phyloP scores from a whole-genome alignment of 2,329 filamentous ascomycete species.

The Anisogramma anomala region DNA sequence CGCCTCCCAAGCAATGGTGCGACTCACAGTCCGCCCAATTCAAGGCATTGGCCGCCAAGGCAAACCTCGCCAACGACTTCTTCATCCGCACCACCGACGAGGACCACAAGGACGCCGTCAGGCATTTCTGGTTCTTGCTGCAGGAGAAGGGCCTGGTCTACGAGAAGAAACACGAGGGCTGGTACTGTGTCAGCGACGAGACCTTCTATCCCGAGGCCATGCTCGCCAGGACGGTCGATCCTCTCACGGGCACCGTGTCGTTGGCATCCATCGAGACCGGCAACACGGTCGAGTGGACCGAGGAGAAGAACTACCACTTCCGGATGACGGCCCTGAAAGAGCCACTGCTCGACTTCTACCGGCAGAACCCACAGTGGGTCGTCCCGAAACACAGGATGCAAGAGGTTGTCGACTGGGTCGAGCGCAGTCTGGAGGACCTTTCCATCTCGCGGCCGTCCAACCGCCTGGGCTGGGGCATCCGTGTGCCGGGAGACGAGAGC shows the following conservation, averaged over 20 bases:
- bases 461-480: constrained; percentile 77
- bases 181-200: constrained; percentile 96
- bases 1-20: constrained; percentile 74
- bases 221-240: constrained; percentile 63
- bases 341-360: constrained; percentile 68
- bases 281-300: constrained; percentile 87
- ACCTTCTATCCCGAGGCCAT: constrained; percentile 78
- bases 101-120: constrained; percentile 72
- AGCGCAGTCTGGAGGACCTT: constrained; percentile 68
- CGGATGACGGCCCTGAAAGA: constrained; percentile 73
- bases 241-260: constrained; percentile 69
- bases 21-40: constrained; percentile 75
- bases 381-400: constrained; percentile 60
- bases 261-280: constrained; percentile 80
- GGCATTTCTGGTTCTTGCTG: constrained; percentile 79
- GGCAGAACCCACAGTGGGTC: constrained; percentile 66
- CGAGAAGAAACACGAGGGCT: constrained; percentile 75
- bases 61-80: constrained; percentile 64
- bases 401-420: constrained; percentile 68
- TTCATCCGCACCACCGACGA: constrained; percentile 88
- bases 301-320: constrained; percentile 92
- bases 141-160: constrained; percentile 70
- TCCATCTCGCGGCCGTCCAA: constrained; percentile 75
- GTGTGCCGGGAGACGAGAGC: constrained; percentile 67
- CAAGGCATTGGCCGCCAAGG: constrained; percentile 56